Evolutionary conservation across 2,329 filamentous ascomycete genomes (phyloP), one percentile per base, ranked within the genome.

Genomic region (Monilinia laxa): DNA sequence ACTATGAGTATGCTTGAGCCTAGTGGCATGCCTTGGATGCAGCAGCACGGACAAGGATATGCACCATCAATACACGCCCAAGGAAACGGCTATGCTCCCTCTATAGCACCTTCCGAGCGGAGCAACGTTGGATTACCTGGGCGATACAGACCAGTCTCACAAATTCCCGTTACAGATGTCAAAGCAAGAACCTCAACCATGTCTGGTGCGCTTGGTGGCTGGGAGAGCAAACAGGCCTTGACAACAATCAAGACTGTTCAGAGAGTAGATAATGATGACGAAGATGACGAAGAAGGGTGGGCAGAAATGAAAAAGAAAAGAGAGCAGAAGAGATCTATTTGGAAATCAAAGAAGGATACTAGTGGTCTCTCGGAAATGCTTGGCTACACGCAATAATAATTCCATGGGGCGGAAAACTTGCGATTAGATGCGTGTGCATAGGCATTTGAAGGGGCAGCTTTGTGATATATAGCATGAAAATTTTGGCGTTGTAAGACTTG

Each of bases 51-150:
- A 14, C 55, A 52, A 66, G 47, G 76, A 71, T 76, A 82, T 71
- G 78, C 83, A 20, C 83, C 83, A 4, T 85, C 84, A 16, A 81
- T 85, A 18, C 68, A 70, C 49, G 66, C 72, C 78, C 64, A 81
- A 79, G 78, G 85, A 12, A 80, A 57, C 62, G 87, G 86, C 11
- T 98, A 98, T 78, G 85, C 93, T 0, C 88, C 93, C 0, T 98
- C 94, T 0, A 96, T 99, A 71, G 94, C 95, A 2, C 95, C 95
- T 1, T 97, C 92, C 6, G 95, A 98, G 80, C 90, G 95, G 69
- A 98, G 93, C 82, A 98, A 96, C 77, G 82, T 97, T 69, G 95
- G 95, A 20, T 84, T 96, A 63, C 93, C 95, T 11, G 89, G 92
- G 42, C 88, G 95, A 55, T 99, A 99, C 79, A 87, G 95, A 56